phyloP scores from a whole-genome alignment of 345 rosid genomes.

The Microcos paniculata region DNA sequence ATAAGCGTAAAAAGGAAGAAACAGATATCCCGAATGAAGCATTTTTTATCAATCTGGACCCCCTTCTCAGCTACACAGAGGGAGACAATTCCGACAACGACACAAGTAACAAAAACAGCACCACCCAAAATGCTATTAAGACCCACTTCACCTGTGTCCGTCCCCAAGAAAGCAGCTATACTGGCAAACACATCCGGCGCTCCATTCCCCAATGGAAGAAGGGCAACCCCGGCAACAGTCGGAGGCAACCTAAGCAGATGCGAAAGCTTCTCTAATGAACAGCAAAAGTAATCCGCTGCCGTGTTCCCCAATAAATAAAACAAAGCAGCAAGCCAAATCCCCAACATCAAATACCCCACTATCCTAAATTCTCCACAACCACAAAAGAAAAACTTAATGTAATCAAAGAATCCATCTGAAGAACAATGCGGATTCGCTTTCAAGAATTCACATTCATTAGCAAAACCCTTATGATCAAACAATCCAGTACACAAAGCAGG shows the following conservation, averaged over 20 bases:
- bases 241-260: constrained; percentile 72
- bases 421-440: constrained; percentile 60
- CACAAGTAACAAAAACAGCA: constrained; percentile 79
- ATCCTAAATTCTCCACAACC: constrained; percentile 45
- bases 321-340: constrained; percentile 74
- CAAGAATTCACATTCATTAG: constrained; percentile 56
- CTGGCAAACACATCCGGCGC: constrained; percentile 96
- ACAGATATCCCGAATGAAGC: constrained; percentile 78
- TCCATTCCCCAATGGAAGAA: constrained; percentile 94
- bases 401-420: constrained; percentile 76
- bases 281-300: constrained; percentile 89
- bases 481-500: constrained; percentile 46
- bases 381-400: constrained; percentile 76
- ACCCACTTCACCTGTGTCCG: constrained; percentile 74
- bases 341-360: constrained; percentile 53
- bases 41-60: constrained; percentile 68
- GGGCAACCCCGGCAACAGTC: constrained; percentile 82
- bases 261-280: constrained; percentile 84
- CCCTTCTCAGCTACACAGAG: constrained; percentile 63
- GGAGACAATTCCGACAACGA: constrained; percentile 82
- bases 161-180: constrained; percentile 84
- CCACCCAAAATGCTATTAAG: constrained; percentile 92
- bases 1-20: constrained; percentile 69
- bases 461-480: constrained; percentile 41
- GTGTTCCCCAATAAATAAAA: constrained; percentile 91